Evolutionary conservation across 2,329 filamentous ascomycete species (phyloP).

Genomic region (Trichophyton simii): DNA sequence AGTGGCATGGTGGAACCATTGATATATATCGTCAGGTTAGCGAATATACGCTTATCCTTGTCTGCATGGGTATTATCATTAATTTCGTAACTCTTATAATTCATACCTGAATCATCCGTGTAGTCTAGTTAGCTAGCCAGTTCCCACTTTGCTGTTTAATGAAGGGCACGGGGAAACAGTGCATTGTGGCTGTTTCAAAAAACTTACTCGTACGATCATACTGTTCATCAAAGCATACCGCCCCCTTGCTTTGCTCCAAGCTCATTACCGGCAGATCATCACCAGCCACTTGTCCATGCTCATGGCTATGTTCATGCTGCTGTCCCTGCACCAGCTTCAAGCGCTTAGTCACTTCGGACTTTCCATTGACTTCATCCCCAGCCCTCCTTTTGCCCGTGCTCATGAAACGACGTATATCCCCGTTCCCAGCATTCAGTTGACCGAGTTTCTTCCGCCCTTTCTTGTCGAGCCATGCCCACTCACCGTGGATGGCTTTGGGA

Average conservation of each 20-base stretch:
- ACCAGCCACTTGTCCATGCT: not conserved
- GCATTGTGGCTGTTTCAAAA: too few relatives aligned
- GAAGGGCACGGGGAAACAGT: too few relatives aligned
- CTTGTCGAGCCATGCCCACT: slow-evolving; percentile 12
- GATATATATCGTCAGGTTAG: slow-evolving; percentile 63
- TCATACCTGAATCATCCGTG: not conserved
- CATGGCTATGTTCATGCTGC: not conserved
- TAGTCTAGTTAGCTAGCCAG: too few relatives aligned
- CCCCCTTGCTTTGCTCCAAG: not conserved
- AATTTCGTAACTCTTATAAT: slow-evolving; percentile 16
- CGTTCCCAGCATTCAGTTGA: not conserved
- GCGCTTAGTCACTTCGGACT: not conserved
- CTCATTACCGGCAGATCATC: not conserved
- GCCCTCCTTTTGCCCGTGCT: slow-evolving; percentile 27
- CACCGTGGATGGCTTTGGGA: slow-evolving; percentile 14
- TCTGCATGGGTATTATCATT: not conserved
- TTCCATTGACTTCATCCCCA: not conserved
- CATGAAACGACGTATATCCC: slow-evolving; percentile 35
- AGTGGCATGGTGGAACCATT: slow-evolving; percentile 74
- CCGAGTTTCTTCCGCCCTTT: not conserved
- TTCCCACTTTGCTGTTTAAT: too few relatives aligned
- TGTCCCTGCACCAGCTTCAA: not conserved
- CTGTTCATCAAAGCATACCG: not conserved
- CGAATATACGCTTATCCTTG: slow-evolving; percentile 44
- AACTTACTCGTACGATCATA: not conserved